Evolutionary conservation across 495 filamentous ascomycete species (phyloP).

Genomic region (Penicillium chermesinum): DNA sequence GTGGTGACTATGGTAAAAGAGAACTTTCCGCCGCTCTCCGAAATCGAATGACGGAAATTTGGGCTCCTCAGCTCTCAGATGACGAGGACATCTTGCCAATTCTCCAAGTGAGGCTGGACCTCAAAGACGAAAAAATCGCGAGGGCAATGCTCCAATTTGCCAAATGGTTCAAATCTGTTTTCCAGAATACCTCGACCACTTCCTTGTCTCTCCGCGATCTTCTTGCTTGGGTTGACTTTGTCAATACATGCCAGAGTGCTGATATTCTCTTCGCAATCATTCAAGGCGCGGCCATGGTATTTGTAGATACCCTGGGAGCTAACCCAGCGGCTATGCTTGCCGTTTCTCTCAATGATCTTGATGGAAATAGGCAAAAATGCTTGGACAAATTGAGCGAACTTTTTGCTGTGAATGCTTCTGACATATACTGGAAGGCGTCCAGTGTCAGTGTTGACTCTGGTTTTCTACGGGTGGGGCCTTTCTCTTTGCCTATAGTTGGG

Average conservation of each 20-base stretch:
- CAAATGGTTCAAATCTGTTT: constrained; percentile 81
- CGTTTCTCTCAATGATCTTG: constrained; percentile 51
- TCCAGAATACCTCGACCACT: constrained; percentile 63
- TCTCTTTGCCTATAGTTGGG: constrained; percentile 53
- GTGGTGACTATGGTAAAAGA: constrained; percentile 95
- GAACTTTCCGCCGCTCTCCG: constrained; percentile 92
- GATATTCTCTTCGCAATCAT: constrained; percentile 57
- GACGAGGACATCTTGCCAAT: constrained; percentile 84
- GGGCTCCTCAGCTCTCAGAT: constrained; percentile 81
- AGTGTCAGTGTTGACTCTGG: constrained; percentile 43
- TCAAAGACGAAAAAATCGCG: constrained; percentile 41
- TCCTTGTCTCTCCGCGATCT: constrained; percentile 86
- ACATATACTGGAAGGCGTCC: constrained; percentile 56
- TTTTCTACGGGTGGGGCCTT: constrained; percentile 63
- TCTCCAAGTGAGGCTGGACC: constrained; percentile 65
- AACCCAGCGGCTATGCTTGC: constrained; percentile 84
- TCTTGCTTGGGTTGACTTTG: constrained; percentile 88
- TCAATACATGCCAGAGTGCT: constrained; percentile 56
- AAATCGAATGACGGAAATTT: constrained; percentile 98
- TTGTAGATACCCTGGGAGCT: constrained; percentile 88
- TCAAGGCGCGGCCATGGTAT: constrained; percentile 92
- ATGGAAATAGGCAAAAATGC: constrained; percentile 63
- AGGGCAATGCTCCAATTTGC: constrained; percentile 76
- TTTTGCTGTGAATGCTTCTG: constrained; percentile 54
- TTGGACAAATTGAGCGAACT: constrained; percentile 66